Base-by-base conservation (phyloP, 208 protist species). In the Angomonas ambiguus region DNA sequence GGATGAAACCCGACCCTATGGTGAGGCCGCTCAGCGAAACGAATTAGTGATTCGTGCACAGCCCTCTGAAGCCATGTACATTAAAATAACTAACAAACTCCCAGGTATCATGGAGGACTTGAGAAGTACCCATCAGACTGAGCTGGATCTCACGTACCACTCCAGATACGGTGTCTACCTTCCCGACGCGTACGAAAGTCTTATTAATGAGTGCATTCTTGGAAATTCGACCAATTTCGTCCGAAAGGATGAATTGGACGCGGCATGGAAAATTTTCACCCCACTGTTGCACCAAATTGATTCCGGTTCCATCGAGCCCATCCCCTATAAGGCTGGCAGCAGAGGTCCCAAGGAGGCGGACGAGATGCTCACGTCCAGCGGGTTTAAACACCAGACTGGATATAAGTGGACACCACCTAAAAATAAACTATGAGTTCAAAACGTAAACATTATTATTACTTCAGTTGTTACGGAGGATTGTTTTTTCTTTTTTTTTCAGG, bases 21-120 rank as follows among this genome's bases (percentile, higher is more conserved):
- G 84, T 56, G 78, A 85, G 51, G 72, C 75, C 2, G 68, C 87
- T 28, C 72, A 89, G 67, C 83, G 87, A 61, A 96, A 97, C 75
- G 91, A 97, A 74, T 79, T 97, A 2, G 91, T 97, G n/a, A 94
- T 97, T 34, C 82, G 91, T 28, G 82, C 91, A 27, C 93, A 97
- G 79, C 93, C 93, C 24, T 89, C 90, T 10, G 93, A 96, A 81
- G 87, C 89, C 28, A 96, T 97, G 81, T 96, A 96, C 77, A 62
- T 96, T 38, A 96, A 93, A 69, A 89, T 97, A 71, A 94, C 85
- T 25, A 86, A 83, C 35, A 97, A 97, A 74, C 74, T 67, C 28
- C 93, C 93, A 10, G 93, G 93, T 1, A 61, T 94, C 16, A 77
- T 78, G 65, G 71, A 81, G 24, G 83, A 91, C 53, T 71, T 88